Evolutionary conservation across 345 rosid species (phyloP), one percentile per base, ranked within the genome.

Genomic region (Tarenaya hassleriana): DNA sequence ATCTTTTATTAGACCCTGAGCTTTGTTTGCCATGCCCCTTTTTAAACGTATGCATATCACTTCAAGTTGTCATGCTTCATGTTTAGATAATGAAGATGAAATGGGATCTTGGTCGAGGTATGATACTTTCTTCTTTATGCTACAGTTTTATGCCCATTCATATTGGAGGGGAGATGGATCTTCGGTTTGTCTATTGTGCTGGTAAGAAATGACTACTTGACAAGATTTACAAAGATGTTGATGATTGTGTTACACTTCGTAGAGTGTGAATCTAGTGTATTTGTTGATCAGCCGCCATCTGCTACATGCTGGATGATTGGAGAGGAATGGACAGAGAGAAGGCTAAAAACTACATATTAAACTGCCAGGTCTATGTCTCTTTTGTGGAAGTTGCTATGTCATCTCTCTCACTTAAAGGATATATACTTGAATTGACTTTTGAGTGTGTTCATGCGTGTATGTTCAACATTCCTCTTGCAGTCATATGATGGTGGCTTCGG

Each of bases 401-500:
- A 16, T 61, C 27, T 37, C 11, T 61, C 37, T 34, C n/a, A 19
- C 8, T 18, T 41, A 32, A 9, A 10, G 50, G 13, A 33, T 41
- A n/a, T n/a, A n/a, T n/a, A 27, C 29, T 32, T 13, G 39, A 12
- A 16, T 8, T 50, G 34, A 20, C 11, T 41, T 39, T 18, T 16
- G 13, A 77, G 82, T 80, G 37, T 60, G 16, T 38, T 34, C 19
- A 16, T 39, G 9, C 50, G 31, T 70, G 19, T 24, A 71, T 33
- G 19, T 61, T 29, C 17, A 29, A 64, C 38, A 24, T 47, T 49
- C 35, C 53, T 42, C 52, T 33, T 74, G 45, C 83, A 92, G 98
- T 83, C 96, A 50, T 92, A 85, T 73, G 96, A 88, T 61, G 98
- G 98, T 50, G 98, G 98, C 69, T 92, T 92, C 69, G 95, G 98